Conservation (phyloP, 2,329 filamentous ascomycete species). For the Xylaria arbuscula region DNA sequence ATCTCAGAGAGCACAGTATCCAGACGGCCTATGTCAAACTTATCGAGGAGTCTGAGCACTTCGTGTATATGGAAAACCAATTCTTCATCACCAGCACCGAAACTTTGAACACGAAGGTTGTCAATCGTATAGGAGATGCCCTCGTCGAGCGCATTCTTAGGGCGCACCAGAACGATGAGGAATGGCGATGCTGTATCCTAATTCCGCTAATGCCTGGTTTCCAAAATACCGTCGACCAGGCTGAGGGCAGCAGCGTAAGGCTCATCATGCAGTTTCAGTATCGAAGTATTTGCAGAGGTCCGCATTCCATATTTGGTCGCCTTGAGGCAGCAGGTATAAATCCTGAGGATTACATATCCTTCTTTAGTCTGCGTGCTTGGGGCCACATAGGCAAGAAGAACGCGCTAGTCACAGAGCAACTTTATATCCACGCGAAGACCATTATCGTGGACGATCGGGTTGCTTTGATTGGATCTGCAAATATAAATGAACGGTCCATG, state of each 20-base stretch:
- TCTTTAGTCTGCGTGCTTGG: conserved; percentile 93
- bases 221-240: conserved; percentile 93
- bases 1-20: conserved; percentile 91
- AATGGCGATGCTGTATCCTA: conserved; percentile 89
- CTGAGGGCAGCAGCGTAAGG: conserved; percentile 93
- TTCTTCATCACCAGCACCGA: conserved; percentile 97
- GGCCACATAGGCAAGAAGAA: conserved; percentile 87
- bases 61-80: conserved; percentile 98
- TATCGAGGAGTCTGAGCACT: conserved; percentile 95
- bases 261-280: conserved; percentile 98
- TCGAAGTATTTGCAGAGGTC: conserved; percentile 92
- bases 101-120: conserved; percentile 85
- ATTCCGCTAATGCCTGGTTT: conserved; percentile 99
- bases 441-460: conserved; percentile 96
- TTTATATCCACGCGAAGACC: conserved; percentile 97
- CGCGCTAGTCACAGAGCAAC: conserved; percentile 88
- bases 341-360: conserved; percentile 93
- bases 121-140: conserved; percentile 94
- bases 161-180: conserved; percentile 83
- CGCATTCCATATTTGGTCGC: conserved; percentile 90
- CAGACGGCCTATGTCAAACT: conserved; percentile 95
- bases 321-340: conserved; percentile 84
- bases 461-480: conserved; percentile 94
- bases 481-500: conserved; percentile 99
- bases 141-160: conserved; percentile 90